Evolutionary conservation across 169 alveolate species (phyloP).

Genomic region (Cryptosporidium muris): DNA sequence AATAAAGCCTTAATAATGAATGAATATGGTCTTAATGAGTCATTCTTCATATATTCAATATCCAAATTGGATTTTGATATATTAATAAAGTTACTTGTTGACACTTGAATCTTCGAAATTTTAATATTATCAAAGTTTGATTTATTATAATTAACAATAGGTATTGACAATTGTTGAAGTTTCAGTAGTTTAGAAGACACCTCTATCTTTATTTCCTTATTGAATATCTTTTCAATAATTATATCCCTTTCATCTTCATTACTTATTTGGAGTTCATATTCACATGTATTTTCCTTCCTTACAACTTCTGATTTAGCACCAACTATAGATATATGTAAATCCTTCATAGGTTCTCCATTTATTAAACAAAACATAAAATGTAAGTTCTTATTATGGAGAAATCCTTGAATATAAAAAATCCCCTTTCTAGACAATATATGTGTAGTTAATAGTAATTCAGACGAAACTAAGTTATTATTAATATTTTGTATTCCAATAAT

Average conservation of each 20-base stretch:
- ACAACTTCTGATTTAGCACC: not conserved
- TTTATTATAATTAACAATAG: constrained; percentile 7
- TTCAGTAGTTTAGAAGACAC: constrained; percentile 17
- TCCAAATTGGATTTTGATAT: too few relatives aligned
- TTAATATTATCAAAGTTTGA: not conserved
- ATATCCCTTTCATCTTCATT: not conserved
- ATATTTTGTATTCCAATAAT: constrained; percentile 10
- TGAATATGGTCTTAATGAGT: too few relatives aligned
- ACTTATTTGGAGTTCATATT: constrained; percentile 9
- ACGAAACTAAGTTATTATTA: constrained; percentile 2
- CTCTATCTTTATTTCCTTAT: constrained; percentile 9
- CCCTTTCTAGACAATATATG: constrained; percentile 27
- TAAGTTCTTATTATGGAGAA: not conserved
- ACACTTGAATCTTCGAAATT: too few relatives aligned
- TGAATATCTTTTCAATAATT: not conserved
- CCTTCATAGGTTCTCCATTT: constrained; percentile 27
- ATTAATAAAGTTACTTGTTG: too few relatives aligned
- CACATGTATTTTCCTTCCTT: constrained; percentile 21
- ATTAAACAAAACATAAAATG: constrained; percentile 18
- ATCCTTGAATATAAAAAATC: constrained; percentile 22
- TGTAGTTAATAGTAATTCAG: constrained; percentile 36
- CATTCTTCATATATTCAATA: too few relatives aligned
- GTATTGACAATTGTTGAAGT: constrained; percentile 17
- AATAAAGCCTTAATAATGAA: too few relatives aligned
- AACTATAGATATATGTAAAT: not conserved